Evolutionary conservation across 1,139 yeast genomes (phyloP).

Genomic region (Hanseniaspora uvarum): DNA sequence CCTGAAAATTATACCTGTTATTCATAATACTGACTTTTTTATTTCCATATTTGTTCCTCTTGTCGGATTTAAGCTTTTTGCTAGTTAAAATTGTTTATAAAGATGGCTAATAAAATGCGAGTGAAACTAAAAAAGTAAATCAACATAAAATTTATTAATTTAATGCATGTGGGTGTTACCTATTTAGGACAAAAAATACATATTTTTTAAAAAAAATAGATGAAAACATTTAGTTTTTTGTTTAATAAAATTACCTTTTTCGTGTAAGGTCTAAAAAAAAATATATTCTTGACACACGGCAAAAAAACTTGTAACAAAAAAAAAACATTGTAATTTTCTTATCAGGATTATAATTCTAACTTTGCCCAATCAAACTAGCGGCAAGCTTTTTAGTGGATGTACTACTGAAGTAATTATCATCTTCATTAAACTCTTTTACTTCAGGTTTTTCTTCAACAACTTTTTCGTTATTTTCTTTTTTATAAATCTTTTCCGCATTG

Average conservation of each 20-base stretch:
- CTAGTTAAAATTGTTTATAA: too few species aligned
- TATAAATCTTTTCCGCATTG: not conserved
- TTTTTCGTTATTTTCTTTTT: not conserved
- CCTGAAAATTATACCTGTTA: too few species aligned
- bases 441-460: not conserved
- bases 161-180: too few species aligned
- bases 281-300: too few species aligned
- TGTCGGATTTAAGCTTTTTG: too few species aligned
- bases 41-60: too few species aligned
- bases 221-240: too few species aligned
- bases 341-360: not conserved
- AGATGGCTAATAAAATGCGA: too few species aligned
- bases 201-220: too few species aligned
- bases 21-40: too few species aligned
- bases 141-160: not conserved
- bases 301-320: not conserved
- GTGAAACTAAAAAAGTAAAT: not conserved
- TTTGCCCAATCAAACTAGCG: slow-evolving; percentile 15
- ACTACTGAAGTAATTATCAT: slow-evolving; percentile 11
- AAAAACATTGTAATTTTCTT: not conserved
- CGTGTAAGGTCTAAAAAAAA: too few species aligned
- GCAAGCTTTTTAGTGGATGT: slow-evolving; percentile 10
- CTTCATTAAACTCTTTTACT: slow-evolving; percentile 6
- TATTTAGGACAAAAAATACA: not conserved
- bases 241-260: not conserved